Base-by-base conservation (phyloP, 1,284 basidiomycete genomes). In the Trichosporon asahii region DNA sequence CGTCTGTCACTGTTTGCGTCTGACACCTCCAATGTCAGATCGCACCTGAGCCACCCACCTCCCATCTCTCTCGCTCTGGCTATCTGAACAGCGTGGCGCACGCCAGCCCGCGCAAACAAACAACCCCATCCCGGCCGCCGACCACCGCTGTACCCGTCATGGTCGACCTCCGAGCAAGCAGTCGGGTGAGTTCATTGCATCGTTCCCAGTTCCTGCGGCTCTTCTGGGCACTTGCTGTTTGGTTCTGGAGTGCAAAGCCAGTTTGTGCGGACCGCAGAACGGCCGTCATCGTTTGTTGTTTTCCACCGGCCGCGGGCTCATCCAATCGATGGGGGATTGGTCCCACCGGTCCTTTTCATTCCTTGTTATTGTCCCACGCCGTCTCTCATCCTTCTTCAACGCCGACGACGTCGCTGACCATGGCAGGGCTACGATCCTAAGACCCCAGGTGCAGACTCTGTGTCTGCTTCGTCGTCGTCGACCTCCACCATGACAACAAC, bases 161-260 rank as follows among this genome's bases (percentile, higher is more conserved):
- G 70, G 70, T 72, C 66, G 70, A 72, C 66, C 64, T 67, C 18
- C 49, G 70, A 67, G 64, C 66, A 9, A 69, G 63, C 49, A 67
- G 57, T 37, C 53, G 70, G 31, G 70, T 72, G 68, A 69, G 70
- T 72, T 44, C 29, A 23, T 33, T 40, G 40, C 55, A 61, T 61
- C 2, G 29, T 11, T 33, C 14, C 12, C 27, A 60, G 35, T 37
- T 2, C 9, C 29, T 23, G 27, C 44, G 44, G 18, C 25, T 11
- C n/a, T 21, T 14, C 37, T 12, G 57, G 33, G 18, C 57, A n/a
- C 57, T 61, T 33, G 57, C 29, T 61, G 57, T 61, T 31, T 61
- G 57, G 57, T 61, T 61, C 57, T n/a, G 27, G 8, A 18, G 6
- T 6, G 15, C 15, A 61, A 33, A n/a, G 14, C 27, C 8, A 18